Base-by-base conservation (phyloP, 139 green algal genomes). In the Chlamydomonas eustigma region DNA sequence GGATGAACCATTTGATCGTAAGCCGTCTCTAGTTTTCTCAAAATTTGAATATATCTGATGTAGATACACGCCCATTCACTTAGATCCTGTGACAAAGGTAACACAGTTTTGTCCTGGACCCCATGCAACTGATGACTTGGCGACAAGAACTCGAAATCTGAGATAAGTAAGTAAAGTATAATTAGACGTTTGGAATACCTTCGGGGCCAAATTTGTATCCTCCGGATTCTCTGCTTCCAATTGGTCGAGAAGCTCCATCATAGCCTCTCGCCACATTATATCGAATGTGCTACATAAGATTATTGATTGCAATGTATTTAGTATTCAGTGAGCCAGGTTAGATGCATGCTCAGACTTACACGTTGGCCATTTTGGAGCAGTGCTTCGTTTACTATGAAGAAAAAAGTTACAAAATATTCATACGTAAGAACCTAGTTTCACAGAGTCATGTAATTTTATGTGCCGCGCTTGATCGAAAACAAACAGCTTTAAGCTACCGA, bases 1-100 rank as follows among this genome's bases (percentile, higher is more conserved):
- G 93, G 92, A 38, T 97, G 93, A 37, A 93, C 79, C 80, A 96
- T 91, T 73, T 94, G 88, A 74, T 96, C 90, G 74, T 96, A 94
- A 1, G 90, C 84, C 1, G 80, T 83, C 68, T 94, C 89, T 72
- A 98, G 81, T 68, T 95, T 93, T 5, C 83, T 81, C 52, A 95
- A 88, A 22, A 93, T 91, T 76, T 93, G 88, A 44, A 97, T 78
- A 76, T 97, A 97, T 38, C 83, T 85, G 37, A 97, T 90, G 83
- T 97, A 98, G n/a, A 94, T 90, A n/a, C 82, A 87, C 0, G 90
- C 80, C 87, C 88, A 96, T 44, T 94, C 91, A 0, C 80, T 81
- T 35, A 95, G 76, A n/a, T 93, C 88, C 85, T 93, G 82, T 36
- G 28, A 25, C 12, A 58, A 58, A 58, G 44, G 44, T 18, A 58